Conservation (phyloP, 2,329 filamentous ascomycete species). For the Colletotrichum coccodes region DNA sequence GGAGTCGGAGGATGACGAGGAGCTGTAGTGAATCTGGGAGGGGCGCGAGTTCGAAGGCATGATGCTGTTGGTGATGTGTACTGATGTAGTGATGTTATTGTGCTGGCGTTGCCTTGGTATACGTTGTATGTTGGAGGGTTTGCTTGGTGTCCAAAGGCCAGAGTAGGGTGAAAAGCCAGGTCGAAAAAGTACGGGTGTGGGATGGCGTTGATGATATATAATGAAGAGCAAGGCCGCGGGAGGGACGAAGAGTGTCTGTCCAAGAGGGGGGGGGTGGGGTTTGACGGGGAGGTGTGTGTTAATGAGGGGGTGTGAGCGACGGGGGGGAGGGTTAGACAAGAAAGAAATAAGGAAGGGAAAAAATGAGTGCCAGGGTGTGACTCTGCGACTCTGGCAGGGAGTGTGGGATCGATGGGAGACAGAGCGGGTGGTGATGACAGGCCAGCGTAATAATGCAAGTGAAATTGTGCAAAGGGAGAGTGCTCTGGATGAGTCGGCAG, state of each 20-base stretch:
- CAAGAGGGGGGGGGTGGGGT: neutral
- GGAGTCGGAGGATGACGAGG: constrained; percentile 53
- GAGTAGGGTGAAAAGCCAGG: neutral
- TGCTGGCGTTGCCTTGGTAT: neutral
- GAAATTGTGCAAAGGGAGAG: constrained; percentile 12
- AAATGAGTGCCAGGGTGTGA: neutral
- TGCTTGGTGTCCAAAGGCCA: constrained; percentile 7
- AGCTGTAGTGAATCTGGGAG: constrained; percentile 50
- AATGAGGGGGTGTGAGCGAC: neutral
- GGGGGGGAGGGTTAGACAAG: constrained; percentile 19
- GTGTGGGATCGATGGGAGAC: neutral
- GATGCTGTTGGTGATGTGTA: constrained; percentile 13
- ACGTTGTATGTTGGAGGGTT: neutral
- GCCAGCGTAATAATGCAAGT: constrained; percentile 7
- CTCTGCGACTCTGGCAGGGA: constrained; percentile 4
- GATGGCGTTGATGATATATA: constrained; percentile 33
- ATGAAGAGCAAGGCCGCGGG: constrained; percentile 12
- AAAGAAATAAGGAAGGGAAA: constrained; percentile 27
- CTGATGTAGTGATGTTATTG: neutral
- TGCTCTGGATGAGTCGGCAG: constrained; percentile 18
- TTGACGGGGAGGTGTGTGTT: neutral
- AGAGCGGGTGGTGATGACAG: constrained; percentile 11
- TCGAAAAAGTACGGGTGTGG: constrained; percentile 1
- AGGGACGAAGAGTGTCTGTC: constrained; percentile 9
- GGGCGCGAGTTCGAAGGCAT: constrained; percentile 47